Base-by-base conservation (phyloP, 164 flowering plant species). In the Vitis rupestris region DNA sequence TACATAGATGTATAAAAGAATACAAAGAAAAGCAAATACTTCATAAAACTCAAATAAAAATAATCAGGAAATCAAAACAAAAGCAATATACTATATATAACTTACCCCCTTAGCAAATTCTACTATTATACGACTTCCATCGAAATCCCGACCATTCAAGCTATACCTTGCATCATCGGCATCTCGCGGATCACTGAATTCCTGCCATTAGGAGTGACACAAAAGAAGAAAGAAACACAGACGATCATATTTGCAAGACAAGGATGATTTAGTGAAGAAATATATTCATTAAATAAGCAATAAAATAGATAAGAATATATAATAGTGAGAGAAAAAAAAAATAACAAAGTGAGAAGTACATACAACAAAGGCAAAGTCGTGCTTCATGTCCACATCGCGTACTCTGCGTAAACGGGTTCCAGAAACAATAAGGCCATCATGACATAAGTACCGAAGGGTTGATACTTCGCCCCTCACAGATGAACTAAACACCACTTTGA, bases 301-400 rank as follows among this genome's bases (percentile, higher is more conserved):
- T 16, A 50, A 53, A 16, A 47, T 8, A 49, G 19, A 51, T 23
- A 23, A 37, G 4, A 37, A 4, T 6, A 37, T 37, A 37, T 37
- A 37, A 37, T 37, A 37, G 6, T 3, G 44, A 3, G n/a, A 59
- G 51, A 50, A 51, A 60, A 12, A 14, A 55, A 50, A 27, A 13
- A 19, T 23, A 23, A 23, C 27, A 70, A 6, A 54, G 65, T 9
- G 50, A 54, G 61, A 56, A 60, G 56, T 77, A 89, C 98, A 51
- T 94, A 94, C 98, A 83, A 94, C 82, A 61, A 94, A 94, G 64
- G 98, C 98, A 70, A 78, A 92, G 79, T 94, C 98, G 62, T 85
- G 87, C 97, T 94, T 94, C 97, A 94, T 79, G 81, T 92, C 98
- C 94, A 94, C 98, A 84, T 90, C 95, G 52, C 97, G 98, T 78